phyloP scores from a whole-genome alignment of 2,329 filamentous ascomycete species.

The Botrytis hyacinthi region DNA sequence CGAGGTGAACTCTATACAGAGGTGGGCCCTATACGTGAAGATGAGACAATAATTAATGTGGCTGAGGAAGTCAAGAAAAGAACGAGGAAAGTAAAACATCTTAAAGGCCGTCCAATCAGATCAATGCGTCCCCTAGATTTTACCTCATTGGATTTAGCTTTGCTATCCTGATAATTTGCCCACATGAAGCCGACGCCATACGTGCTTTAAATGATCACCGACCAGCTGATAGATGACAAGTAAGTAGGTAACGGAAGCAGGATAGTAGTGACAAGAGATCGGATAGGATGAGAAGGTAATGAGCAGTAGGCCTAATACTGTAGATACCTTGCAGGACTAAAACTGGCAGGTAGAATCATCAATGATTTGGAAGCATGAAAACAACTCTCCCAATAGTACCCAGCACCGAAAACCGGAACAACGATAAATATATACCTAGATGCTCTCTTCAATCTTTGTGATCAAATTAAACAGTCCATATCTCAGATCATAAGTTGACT shows the following conservation, averaged over 20 bases:
- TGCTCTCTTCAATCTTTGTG: background rate
- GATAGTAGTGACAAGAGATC: no score
- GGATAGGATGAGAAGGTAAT: no score
- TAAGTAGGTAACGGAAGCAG: background rate
- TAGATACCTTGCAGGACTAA: no score
- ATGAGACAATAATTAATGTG: conserved; percentile 1
- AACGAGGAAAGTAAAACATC: background rate
- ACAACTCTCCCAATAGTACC: no score
- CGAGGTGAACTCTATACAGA: background rate
- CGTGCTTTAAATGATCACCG: background rate
- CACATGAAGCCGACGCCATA: background rate
- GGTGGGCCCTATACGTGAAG: background rate
- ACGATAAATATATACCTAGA: background rate
- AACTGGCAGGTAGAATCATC: no score
- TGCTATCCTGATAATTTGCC: background rate
- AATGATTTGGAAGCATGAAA: no score
- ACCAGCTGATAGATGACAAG: background rate
- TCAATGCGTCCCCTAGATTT: background rate
- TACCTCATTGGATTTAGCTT: background rate
- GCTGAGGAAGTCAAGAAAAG: conserved; percentile 3
- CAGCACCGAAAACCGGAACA: background rate
- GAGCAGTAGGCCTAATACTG: no score
- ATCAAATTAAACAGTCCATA: background rate
- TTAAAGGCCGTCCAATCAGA: background rate
- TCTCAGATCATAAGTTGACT: background rate